Base-by-base conservation (phyloP, 2,329 filamentous ascomycete genomes). In the Myriangium duriaei region DNA sequence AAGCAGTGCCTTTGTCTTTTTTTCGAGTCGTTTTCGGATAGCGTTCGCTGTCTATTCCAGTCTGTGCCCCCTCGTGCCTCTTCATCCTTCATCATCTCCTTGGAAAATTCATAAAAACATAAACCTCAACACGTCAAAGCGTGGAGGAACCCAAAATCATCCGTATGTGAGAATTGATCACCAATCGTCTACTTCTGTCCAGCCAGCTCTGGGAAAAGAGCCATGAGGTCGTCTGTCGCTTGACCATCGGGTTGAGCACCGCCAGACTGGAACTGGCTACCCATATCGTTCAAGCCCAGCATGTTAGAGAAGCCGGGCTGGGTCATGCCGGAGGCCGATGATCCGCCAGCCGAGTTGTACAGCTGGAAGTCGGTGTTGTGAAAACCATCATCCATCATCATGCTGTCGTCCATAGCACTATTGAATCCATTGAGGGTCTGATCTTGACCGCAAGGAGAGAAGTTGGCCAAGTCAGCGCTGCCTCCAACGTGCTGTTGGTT, bases 391-490 rank as follows among this genome's bases (percentile, higher is more conserved):
- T 85, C 79, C 16, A 64, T 46, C 19, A 57, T 58, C 59, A 75
- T 65, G 15, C 74, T 70, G 12, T 64, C 62, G 42, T 75, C 57
- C 0, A 76, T n/a, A n/a, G n/a, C n/a, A n/a, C n/a, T n/a, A n/a
- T n/a, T n/a, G n/a, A n/a, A n/a, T n/a, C 19, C 84, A 68, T 62
- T 51, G 68, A 68, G 33, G 80, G 76, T 7, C 79, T 80, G 58
- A 11, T 39, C 69, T 80, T 83, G 79, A 4, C 76, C 80, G 38
- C 68, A 67, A 6, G 79, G 79, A 3, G 80, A 85, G 5, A 59
- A 48, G 26, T 52, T 46, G n/a, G 45, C 32, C 21, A 32, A 15
- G 24, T 40, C 34, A 15, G 42, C 7, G 21, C 7, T 26, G n/a
- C 21, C n/a, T 26, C 21, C 21, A 26, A n/a, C 21, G n/a, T 26